Base-by-base conservation (phyloP, 495 filamentous ascomycete genomes). In the Tuber borchii region DNA sequence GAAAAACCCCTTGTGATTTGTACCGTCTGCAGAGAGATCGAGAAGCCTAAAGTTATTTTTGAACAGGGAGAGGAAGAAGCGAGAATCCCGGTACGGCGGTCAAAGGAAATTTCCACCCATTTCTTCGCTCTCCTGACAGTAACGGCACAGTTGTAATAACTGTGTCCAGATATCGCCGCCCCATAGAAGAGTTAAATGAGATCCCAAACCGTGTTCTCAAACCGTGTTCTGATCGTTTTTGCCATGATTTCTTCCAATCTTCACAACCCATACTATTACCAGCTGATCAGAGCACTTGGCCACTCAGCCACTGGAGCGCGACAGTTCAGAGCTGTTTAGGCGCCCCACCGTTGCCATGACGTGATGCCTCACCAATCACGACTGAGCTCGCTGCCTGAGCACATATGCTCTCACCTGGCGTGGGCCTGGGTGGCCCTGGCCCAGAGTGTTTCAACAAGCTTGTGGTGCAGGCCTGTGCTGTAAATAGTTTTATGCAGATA, bases 281-380 rank as follows among this genome's bases (percentile, higher is more conserved):
- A 65, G 56, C 26, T 65, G 56, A 65, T 65, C 14, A 26, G 34
- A 6, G n/a, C 56, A 65, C n/a, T 65, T 31, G 56, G 56, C 26
- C 56, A 37, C 34, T 2, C 34, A 31, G 56, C 56, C 56, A 65
- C 56, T 65, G n/a, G 12, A 65, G n/a, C n/a, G n/a, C 56, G 31
- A 26, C n/a, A 12, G 12, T 65, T 26, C 26, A 16, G 56, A 19
- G 5, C 12, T 65, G 26, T 65, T 65, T 31, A 65, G 56, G 56
- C 56, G 56, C 56, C 56, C 56, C 26, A 19, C 56, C 56, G 26
- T 34, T 65, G 14, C 56, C 3, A 65, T 65, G 56, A 65, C 56
- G 56, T 65, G 56, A 34, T 31, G 56, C 56, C 14, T 65, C 56
- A 65, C 56, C 56, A 65, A 65, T 65, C 56, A 34, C 56, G 56